Evolutionary conservation across 768 basidiomycete species (phyloP).

Genomic region (Fomitopsis pulvina): DNA sequence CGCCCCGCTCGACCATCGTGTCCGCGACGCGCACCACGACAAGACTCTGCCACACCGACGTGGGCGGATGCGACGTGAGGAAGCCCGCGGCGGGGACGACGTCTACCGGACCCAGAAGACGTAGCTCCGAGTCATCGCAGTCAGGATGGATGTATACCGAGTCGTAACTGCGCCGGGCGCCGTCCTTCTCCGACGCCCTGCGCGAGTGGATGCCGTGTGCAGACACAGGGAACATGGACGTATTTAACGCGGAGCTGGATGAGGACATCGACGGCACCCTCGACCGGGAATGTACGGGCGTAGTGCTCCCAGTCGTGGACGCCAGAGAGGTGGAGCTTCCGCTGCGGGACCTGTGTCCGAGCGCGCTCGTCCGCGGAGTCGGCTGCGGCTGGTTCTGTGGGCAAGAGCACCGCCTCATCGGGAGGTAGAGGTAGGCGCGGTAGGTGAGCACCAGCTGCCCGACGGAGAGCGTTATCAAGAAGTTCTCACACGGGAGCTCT

Average conservation of each 20-base stretch:
- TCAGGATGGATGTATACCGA: constrained; percentile 19
- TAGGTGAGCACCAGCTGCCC: constrained; percentile 58
- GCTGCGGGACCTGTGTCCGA: constrained; percentile 56
- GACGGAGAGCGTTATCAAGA: constrained; percentile 62
- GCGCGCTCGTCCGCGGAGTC: constrained; percentile 37
- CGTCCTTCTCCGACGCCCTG: constrained; percentile 58
- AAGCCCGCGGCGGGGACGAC: constrained; percentile 26
- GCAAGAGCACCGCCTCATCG: constrained; percentile 64
- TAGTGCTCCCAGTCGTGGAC: constrained; percentile 34
- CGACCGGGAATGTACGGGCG: constrained; percentile 41
- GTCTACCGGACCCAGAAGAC: constrained; percentile 29
- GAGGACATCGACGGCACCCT: constrained; percentile 41
- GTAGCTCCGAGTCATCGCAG: constrained; percentile 15
- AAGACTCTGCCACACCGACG: constrained; percentile 54
- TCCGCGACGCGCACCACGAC: constrained; percentile 47
- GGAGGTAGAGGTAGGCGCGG: constrained; percentile 49
- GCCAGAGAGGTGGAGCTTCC: constrained; percentile 45
- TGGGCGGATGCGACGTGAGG: constrained; percentile 16
- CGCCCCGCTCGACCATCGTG: constrained; percentile 64
- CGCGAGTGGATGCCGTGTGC: constrained; percentile 75
- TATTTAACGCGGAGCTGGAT: constrained; percentile 32
- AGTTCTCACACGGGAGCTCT: constrained; percentile 56
- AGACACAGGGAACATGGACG: constrained; percentile 67
- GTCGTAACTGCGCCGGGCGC: constrained; percentile 15
- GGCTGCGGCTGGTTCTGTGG: constrained; percentile 40